Evolutionary conservation across 257 asterid species (phyloP).

Genomic region (Jaltomata sinuosa): DNA sequence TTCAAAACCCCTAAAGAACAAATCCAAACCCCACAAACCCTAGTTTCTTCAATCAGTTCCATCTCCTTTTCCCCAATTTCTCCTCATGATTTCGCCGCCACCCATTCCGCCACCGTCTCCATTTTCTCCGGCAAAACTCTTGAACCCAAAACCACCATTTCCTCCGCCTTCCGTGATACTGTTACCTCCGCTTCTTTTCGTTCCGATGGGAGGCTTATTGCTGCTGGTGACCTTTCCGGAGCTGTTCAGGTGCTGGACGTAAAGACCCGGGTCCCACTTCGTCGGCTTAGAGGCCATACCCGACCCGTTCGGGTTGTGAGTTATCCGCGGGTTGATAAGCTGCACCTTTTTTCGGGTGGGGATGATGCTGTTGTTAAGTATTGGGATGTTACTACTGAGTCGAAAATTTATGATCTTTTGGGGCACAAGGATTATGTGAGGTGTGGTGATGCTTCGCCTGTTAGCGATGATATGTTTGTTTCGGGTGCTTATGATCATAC

Average conservation of each 20-base stretch:
- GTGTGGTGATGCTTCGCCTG: slow-evolving; percentile 76
- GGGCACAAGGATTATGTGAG: slow-evolving; percentile 93
- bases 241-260: slow-evolving; percentile 68
- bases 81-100: slow-evolving; percentile 83
- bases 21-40: slow-evolving; percentile 29
- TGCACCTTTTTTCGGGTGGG: slow-evolving; percentile 77
- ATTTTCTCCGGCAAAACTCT: slow-evolving; percentile 50
- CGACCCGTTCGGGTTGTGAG: slow-evolving; percentile 56
- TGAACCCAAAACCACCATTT: slow-evolving; percentile 38
- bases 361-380: slow-evolving; percentile 89
- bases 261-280: slow-evolving; percentile 44
- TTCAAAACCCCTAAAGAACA: slow-evolving; percentile 74
- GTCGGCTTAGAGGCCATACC: slow-evolving; percentile 61
- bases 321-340: slow-evolving; percentile 71
- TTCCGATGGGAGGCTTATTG: slow-evolving; percentile 67
- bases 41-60: slow-evolving; percentile 42
- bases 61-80: slow-evolving; percentile 49
- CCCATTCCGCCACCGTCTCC: slow-evolving; percentile 68
- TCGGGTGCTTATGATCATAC: slow-evolving; percentile 85
- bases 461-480: slow-evolving; percentile 71
- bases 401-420: slow-evolving; percentile 31
- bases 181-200: slow-evolving; percentile 62
- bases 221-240: slow-evolving; percentile 73
- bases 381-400: slow-evolving; percentile 78
- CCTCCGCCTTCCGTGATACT: slow-evolving; percentile 38